These are phyloP conservation scores for Ganoderma boninense DNA, from an alignment of 1,284 basidiomycete species.

Conservation along the genomic window DNA sequence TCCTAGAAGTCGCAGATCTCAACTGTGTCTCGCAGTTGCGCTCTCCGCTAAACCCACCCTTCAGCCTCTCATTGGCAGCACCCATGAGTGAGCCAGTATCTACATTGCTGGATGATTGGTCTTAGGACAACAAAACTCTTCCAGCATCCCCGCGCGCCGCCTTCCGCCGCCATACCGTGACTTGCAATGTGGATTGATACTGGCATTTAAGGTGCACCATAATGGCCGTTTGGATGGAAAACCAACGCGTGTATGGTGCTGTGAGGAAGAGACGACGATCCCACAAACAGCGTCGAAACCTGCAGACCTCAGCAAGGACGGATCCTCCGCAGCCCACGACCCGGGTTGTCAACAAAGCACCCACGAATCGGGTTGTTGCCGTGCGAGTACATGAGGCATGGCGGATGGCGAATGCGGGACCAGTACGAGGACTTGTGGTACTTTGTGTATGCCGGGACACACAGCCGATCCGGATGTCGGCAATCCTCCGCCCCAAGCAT, in stretches of 20 bases:
- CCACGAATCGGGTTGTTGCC: neutral
- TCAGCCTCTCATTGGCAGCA: too few relatives aligned
- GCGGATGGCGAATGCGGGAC: neutral
- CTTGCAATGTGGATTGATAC: too few relatives aligned
- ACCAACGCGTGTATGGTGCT: neutral
- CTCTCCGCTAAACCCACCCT: too few relatives aligned
- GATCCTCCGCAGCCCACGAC: neutral
- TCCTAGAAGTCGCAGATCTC: too few relatives aligned
- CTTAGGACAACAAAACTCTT: too few relatives aligned
- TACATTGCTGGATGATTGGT: too few relatives aligned
- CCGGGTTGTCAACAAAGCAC: neutral
- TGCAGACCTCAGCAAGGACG: neutral
- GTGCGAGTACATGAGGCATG: neutral
- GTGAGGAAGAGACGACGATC: neutral
- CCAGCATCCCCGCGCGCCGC: too few relatives aligned
- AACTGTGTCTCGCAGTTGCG: too few relatives aligned
- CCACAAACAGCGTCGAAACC: neutral
- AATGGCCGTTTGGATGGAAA: too few relatives aligned
- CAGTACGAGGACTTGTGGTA: constrained; percentile 6
- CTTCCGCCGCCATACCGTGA: too few relatives aligned
- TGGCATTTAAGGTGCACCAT: too few relatives aligned
- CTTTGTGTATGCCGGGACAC: constrained; percentile 7
- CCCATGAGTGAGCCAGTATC: too few relatives aligned
- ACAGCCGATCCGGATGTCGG: constrained; percentile 5
- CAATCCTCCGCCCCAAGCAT: neutral